A percentile compares a stretch with the other conserved stretches of the same genome.
These are phyloP conservation scores for Aeschynomene evenia DNA, from an alignment of 306 rosid species.

Conservation along the genomic window DNA sequence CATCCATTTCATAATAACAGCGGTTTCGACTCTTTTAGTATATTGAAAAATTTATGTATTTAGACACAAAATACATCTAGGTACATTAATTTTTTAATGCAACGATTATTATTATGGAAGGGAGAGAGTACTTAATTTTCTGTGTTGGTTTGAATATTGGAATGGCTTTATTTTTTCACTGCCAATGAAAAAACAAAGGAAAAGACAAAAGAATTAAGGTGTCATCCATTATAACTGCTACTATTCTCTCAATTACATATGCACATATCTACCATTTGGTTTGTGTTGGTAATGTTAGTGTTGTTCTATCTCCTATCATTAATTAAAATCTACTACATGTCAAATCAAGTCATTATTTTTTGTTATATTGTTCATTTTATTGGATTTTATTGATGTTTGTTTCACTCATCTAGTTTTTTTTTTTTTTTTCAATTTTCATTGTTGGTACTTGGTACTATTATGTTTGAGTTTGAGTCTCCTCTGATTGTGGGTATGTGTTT, in stretches of 20 bases:
- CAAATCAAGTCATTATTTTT: not conserved
- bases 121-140: too few relatives aligned
- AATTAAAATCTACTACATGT: not conserved
- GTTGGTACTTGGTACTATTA: not conserved
- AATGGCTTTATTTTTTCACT: not conserved
- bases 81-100: too few relatives aligned
- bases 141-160: not conserved
- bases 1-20: too few relatives aligned
- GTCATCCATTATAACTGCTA: not conserved
- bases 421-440: not conserved
- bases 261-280: not conserved
- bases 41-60: too few relatives aligned
- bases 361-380: not conserved
- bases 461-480: not conserved
- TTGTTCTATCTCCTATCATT: not conserved
- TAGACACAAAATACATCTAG: too few relatives aligned
- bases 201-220: not conserved
- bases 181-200: not conserved
- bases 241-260: not conserved
- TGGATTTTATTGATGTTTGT: not conserved
- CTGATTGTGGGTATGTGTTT: too few relatives aligned
- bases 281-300: not conserved
- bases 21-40: too few relatives aligned
- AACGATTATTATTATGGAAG: too few relatives aligned
- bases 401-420: not conserved